Evolutionary conservation across 805 yeast species (phyloP), one percentile per base, ranked within the genome.

Genomic region (Pichia ethanolica): DNA sequence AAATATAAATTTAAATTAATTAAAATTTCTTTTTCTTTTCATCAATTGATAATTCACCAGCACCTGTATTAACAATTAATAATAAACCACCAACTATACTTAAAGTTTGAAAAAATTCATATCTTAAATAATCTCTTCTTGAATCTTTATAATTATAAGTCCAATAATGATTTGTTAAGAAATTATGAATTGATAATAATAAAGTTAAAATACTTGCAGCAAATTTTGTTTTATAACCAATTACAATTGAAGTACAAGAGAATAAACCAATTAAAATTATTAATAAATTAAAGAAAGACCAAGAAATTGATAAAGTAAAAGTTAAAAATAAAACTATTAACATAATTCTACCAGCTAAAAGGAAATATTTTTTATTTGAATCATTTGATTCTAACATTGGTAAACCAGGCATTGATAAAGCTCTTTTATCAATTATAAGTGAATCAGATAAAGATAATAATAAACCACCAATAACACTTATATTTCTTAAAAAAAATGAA

Each of bases 41-140:
- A 63, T 91, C 99, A 51, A 91, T 71, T 30, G 96, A 86, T 56
- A 91, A 75, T 59, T 86, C 90, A 45, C 99, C 99, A 33, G 98
- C 98, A 54, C 99, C 99, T 4, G 96, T 88, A 70, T 86, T 89
- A 52, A 88, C 96, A 53, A 93, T 87, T 57, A 93, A 72, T 53
- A 91, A 71, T 54, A 91, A 78, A 1, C 98, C 99, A 50, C 99
- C 99, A 45, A 91, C 90, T 64, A 91, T 91, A 50, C 95, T 85
- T 64, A 91, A 74, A 38, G 96, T 89, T 72, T 93, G 99, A 77
- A 86, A 91, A 67, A 86, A 87, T 69, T 90, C 98, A 67, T 90
- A 93, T 68, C 86, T 86, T 66, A 89, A 71, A 68, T 81, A 86
- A 69, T 91, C 99, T 62, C 97, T 82, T 68, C 82, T 79, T 35